Conservation (phyloP, 2,329 filamentous ascomycete genomes). For the Pseudogymnoascus verrucosus region DNA sequence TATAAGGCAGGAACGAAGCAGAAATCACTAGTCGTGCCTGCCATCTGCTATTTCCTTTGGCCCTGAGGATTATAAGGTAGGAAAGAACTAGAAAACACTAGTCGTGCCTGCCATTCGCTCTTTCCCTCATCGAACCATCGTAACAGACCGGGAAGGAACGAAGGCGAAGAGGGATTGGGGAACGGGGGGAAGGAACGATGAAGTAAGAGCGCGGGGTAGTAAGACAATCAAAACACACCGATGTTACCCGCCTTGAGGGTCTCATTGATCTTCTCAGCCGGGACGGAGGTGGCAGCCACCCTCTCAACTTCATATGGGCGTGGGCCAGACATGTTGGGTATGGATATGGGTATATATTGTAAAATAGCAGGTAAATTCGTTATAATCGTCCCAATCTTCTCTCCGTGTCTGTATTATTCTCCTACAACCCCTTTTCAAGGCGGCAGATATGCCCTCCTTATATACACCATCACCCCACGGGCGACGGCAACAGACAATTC, state of each 20-base stretch:
- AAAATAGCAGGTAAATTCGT: too few species aligned
- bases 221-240: conserved; percentile 36
- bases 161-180: background rate
- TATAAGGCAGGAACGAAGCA: background rate
- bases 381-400: too few species aligned
- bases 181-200: background rate
- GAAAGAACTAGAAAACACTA: background rate
- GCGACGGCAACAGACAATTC: too few species aligned
- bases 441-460: too few species aligned
- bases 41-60: background rate
- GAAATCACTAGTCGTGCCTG: too few species aligned
- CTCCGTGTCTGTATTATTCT: too few species aligned
- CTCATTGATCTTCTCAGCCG: conserved; percentile 49
- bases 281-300: conserved; percentile 41
- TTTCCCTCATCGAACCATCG: background rate
- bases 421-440: too few species aligned
- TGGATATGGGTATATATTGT: too few species aligned
- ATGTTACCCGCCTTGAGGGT: conserved; percentile 55
- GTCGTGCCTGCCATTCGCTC: background rate
- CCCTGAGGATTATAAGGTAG: background rate
- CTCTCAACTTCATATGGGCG: conserved; percentile 45
- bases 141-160: background rate
- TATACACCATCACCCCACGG: too few species aligned
- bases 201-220: background rate
- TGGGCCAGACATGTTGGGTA: too few species aligned